Conservation (phyloP, 257 asterid genomes). For the Fraxinus pennsylvanica region DNA sequence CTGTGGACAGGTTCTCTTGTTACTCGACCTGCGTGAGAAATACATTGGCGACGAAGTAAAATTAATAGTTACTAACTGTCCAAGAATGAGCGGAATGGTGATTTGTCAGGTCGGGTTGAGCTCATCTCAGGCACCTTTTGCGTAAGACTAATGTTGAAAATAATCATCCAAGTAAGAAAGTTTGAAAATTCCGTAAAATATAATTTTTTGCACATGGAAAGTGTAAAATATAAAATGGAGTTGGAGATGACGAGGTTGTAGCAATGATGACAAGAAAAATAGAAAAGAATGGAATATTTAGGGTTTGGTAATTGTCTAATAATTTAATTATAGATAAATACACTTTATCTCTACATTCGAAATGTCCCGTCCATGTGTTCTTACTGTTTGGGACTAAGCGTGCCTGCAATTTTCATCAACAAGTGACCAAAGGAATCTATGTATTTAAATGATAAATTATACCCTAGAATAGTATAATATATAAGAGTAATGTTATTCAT, state of each 20-base stretch:
- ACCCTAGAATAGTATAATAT: neutral
- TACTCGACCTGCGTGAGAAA: too few species aligned
- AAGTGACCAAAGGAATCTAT: neutral
- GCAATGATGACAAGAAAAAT: constrained; percentile 15
- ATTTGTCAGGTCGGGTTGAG: neutral
- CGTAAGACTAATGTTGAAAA: neutral
- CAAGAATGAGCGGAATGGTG: too few species aligned
- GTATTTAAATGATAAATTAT: neutral
- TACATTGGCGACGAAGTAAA: too few species aligned
- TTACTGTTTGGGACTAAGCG: neutral
- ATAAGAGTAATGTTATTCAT: too few species aligned
- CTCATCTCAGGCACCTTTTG: neutral
- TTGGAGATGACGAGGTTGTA: neutral
- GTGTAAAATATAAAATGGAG: neutral
- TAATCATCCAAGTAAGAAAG: neutral
- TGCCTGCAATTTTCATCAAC: neutral
- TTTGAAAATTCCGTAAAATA: neutral
- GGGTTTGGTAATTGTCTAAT: constrained; percentile 14
- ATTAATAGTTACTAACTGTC: too few species aligned
- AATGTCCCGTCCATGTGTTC: neutral
- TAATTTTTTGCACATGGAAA: neutral
- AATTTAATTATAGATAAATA: too few species aligned
- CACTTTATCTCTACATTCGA: neutral
- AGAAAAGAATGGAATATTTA: constrained; percentile 26
- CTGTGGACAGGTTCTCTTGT: neutral